phyloP scores from a whole-genome alignment of 1,284 basidiomycete genomes.

The Earliella scabrosa region DNA sequence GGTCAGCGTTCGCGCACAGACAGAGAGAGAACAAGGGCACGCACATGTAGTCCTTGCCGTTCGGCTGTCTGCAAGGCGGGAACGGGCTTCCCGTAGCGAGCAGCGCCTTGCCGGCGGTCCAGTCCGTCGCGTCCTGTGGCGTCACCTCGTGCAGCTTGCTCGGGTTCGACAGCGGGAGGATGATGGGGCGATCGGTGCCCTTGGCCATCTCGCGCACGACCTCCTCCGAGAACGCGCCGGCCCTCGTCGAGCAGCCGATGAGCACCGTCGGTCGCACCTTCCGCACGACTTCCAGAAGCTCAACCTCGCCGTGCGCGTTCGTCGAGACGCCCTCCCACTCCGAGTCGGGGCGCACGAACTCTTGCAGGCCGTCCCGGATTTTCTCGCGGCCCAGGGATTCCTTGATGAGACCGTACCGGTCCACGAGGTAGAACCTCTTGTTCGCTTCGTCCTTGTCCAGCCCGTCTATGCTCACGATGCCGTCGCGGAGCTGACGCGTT shows the following conservation, averaged over 20 bases:
- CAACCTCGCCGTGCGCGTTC: slow-evolving; percentile 49
- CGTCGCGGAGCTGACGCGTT: slow-evolving; percentile 72
- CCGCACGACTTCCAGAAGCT: slow-evolving; percentile 71
- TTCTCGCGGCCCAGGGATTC: slow-evolving; percentile 50
- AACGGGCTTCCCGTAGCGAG: slow-evolving; percentile 87
- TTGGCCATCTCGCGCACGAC: slow-evolving; percentile 74
- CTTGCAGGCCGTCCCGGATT: slow-evolving; percentile 55
- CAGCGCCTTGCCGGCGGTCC: slow-evolving; percentile 78
- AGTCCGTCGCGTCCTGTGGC: slow-evolving; percentile 73
- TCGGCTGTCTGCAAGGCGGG: slow-evolving; percentile 69
- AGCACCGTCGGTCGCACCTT: slow-evolving; percentile 72
- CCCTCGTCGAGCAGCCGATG: slow-evolving; percentile 82
- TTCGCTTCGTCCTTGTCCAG: slow-evolving; percentile 64
- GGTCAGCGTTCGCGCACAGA: background rate
- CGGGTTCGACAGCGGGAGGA: slow-evolving; percentile 85
- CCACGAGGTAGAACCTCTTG: slow-evolving; percentile 68
- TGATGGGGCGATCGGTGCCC: slow-evolving; percentile 73
- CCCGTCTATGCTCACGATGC: slow-evolving; percentile 67
- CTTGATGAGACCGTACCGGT: slow-evolving; percentile 61
- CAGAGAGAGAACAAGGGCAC: slow-evolving; percentile 24
- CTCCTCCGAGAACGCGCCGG: slow-evolving; percentile 83
- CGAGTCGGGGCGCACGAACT: slow-evolving; percentile 60
- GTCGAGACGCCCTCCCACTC: slow-evolving; percentile 47
- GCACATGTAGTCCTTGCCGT: slow-evolving; percentile 70
- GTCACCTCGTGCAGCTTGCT: slow-evolving; percentile 77